These are phyloP conservation scores for Bipolaris bicolor DNA, from an alignment of 2,329 filamentous ascomycete genomes.

Conservation along the genomic window DNA sequence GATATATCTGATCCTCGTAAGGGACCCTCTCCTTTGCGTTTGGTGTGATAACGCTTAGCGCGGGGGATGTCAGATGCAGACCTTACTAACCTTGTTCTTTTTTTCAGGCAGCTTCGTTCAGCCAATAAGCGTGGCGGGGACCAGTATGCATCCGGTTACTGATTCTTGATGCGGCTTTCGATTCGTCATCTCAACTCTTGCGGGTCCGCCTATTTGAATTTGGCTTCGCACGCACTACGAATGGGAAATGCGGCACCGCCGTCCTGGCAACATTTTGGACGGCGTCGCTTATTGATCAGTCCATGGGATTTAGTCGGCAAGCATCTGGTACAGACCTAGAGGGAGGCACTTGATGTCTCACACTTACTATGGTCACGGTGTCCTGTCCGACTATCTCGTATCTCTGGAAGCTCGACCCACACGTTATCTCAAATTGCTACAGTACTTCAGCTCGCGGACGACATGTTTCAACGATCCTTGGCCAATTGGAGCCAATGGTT, in stretches of 20 bases:
- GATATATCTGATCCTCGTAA: conserved; percentile 80
- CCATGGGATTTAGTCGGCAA: conserved; percentile 46
- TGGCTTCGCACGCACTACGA: conserved; percentile 45
- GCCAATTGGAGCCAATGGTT: conserved; percentile 23
- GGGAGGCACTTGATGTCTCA: conserved; percentile 35
- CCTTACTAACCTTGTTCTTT: conserved; percentile 54
- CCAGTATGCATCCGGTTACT: conserved; percentile 57
- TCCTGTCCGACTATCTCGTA: conserved; percentile 34
- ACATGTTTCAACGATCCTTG: conserved; percentile 26
- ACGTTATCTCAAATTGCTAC: conserved; percentile 35
- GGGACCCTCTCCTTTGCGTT: conserved; percentile 85
- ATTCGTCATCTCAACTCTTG: conserved; percentile 52
- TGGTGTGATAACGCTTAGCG: conserved; percentile 79
- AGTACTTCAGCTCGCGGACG: conserved; percentile 28
- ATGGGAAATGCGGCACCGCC: conserved; percentile 55
- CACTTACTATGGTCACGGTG: conserved; percentile 33
- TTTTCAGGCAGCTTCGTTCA: conserved; percentile 59
- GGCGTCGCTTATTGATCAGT: conserved; percentile 47
- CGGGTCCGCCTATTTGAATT: conserved; percentile 38
- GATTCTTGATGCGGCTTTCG: conserved; percentile 52
- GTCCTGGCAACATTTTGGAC: conserved; percentile 48
- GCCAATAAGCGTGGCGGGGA: conserved; percentile 59
- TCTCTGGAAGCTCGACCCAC: conserved; percentile 41
- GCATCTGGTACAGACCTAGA: conserved; percentile 42
- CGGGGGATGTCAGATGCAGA: conserved; percentile 62